These are phyloP conservation scores for Ceratocystis diversiconidia DNA, from an alignment of 2,329 filamentous ascomycete genomes.

Conservation along the genomic window DNA sequence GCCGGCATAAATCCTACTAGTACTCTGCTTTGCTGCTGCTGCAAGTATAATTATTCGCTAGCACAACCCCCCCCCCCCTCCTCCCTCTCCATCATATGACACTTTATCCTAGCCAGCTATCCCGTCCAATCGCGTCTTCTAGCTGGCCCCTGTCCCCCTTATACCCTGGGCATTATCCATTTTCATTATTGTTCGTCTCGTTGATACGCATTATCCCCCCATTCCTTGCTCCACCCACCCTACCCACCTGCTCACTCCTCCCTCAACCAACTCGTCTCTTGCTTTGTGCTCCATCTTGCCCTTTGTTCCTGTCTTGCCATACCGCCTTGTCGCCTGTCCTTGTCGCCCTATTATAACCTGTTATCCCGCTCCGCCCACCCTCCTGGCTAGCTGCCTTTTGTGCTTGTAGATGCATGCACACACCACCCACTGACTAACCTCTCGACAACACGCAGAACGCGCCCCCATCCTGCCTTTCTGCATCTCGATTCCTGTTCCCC, in stretches of 20 bases:
- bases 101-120: not conserved
- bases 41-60: not conserved
- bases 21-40: not conserved
- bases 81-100: not conserved
- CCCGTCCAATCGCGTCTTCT: not conserved
- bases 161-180: not conserved
- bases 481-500: not conserved
- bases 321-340: not conserved
- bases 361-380: not conserved
- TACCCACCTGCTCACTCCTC: not conserved
- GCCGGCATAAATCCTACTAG: not conserved
- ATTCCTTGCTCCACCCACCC: not conserved
- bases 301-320: not conserved
- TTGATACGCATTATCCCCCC: not conserved
- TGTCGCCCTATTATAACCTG: not conserved
- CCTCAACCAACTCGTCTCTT: not conserved
- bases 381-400: not conserved
- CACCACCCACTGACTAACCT: slow-evolving; percentile 1
- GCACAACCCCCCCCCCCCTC: not conserved
- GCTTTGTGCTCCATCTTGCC: not conserved
- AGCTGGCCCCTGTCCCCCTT: not conserved
- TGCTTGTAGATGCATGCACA: not conserved
- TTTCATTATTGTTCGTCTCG: not conserved
- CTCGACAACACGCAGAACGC: not conserved
- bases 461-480: not conserved